These are phyloP conservation scores for Ustilago trichophora DNA, from an alignment of 1,284 basidiomycete species.

Conservation along the genomic window DNA sequence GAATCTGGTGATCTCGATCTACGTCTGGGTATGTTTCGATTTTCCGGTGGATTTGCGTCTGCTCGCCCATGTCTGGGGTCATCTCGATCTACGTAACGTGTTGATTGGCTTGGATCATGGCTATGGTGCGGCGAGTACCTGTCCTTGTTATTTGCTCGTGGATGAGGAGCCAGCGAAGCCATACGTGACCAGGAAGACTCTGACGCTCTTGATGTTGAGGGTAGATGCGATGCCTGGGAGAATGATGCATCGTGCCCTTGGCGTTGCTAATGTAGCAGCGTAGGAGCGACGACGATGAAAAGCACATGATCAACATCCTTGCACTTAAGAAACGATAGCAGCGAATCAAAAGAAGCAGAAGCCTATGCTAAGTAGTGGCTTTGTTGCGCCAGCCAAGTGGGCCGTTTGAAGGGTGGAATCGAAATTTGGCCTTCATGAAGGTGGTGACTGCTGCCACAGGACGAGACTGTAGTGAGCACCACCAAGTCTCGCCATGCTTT, in stretches of 20 bases:
- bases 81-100: conserved; percentile 22
- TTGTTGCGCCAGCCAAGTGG: too few species aligned
- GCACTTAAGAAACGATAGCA: not conserved
- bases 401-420: not conserved
- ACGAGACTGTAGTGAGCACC: conserved; percentile 1
- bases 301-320: conserved; percentile 20
- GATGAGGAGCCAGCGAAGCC: too few species aligned
- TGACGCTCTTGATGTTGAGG: too few species aligned
- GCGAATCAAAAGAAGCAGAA: too few species aligned
- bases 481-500: conserved; percentile 5
- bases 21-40: not conserved
- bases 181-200: too few species aligned
- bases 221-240: conserved; percentile 3
- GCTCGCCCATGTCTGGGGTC: not conserved
- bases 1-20: conserved; percentile 23
- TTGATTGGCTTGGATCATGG: not conserved
- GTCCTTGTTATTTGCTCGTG: too few species aligned
- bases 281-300: not conserved
- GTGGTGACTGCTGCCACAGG: conserved; percentile 2
- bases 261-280: not conserved
- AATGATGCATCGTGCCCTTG: not conserved
- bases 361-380: too few species aligned
- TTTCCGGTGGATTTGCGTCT: not conserved
- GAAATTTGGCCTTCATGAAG: not conserved
- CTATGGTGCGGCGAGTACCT: not conserved